Base-by-base conservation (phyloP, 1,139 yeast species). In the Kodamaea fungicola region DNA sequence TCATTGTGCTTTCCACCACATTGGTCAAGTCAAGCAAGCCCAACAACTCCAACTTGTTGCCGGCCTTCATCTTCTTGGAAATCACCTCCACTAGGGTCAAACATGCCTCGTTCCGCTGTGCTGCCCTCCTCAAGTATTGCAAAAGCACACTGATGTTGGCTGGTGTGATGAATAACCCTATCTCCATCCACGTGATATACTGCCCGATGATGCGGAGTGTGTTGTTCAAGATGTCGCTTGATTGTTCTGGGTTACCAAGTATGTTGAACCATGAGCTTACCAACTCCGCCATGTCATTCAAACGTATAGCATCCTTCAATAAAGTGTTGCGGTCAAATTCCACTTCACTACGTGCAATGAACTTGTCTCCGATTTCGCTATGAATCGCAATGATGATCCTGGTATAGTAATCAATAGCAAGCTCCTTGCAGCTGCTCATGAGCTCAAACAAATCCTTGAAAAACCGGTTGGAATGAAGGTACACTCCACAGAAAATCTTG, bases 141-240 rank as follows among this genome's bases (percentile, higher is more conserved):
- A 82, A 80, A 31, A 94, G 74, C 34, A 78, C 59, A 34, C 71
- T 68, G 49, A 89, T 71, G 51, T 79, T 83, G 31, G 78, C 77
- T 13, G 81, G 76, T 36, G 80, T 79, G 26, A 90, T 77, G 42
- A 94, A 82, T 44, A 92, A 67, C 23, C 81, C 71, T 44, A 92
- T 86, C 54, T 94, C 98, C 61, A 92, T 88, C 99, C 99, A 94
- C 23, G 90, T 83, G 22, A 89, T 86, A 72, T 86, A 94, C 16
- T 80, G 80, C 6, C 97, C 97, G 39, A 92, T 76, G 40, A 81
- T 80, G 38, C 71, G 70, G 40, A 88, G 69, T n/a, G 81, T 67
- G 41, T 76, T 74, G 42, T 75, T 78, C 40, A 83, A 56, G 33
- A 83, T 76, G 13, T 75, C 84, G 30, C 55, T 56, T 7, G 71